Evolutionary conservation across 805 yeast species (phyloP).

Genomic region (Kodamaea hsintzibuensis): DNA sequence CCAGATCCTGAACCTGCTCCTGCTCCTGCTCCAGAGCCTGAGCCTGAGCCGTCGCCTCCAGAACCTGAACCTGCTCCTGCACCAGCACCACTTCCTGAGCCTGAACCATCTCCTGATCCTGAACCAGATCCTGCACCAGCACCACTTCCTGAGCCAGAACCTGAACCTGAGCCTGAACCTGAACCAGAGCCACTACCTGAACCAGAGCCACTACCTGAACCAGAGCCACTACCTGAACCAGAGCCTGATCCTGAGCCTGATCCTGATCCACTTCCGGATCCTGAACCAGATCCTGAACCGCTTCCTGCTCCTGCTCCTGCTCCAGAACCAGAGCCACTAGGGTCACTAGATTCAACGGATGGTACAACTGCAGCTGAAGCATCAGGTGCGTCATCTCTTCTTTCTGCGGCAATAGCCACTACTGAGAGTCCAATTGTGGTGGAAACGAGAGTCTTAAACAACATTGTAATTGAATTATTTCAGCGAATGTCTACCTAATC

Average conservation of each 20-base stretch:
- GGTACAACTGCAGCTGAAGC: neutral
- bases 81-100: conserved; percentile 1
- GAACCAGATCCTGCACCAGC: neutral
- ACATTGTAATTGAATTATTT: neutral
- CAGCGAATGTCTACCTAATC: neutral
- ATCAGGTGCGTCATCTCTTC: neutral
- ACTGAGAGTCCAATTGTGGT: neutral
- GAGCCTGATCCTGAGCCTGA: conserved; percentile 1
- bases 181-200: conserved; percentile 1
- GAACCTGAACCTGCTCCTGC: conserved; percentile 1
- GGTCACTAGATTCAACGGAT: neutral
- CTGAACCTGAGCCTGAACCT: neutral
- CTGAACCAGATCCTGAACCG: conserved; percentile 1
- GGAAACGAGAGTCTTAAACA: neutral
- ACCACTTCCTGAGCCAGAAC: conserved; percentile 1
- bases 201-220: conserved; percentile 2
- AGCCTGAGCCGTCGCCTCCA: neutral
- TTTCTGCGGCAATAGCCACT: conserved; percentile 1
- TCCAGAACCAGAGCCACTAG: neutral
- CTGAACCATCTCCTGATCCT: neutral
- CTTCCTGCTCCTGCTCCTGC: neutral
- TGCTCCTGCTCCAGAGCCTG: neutral
- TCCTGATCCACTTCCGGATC: neutral
- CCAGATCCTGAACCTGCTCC: neutral
- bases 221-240: neutral